Evolutionary conservation across 192 early-diverging fungal genomes (phyloP).

Genomic region (Kickxella alabastrina): DNA sequence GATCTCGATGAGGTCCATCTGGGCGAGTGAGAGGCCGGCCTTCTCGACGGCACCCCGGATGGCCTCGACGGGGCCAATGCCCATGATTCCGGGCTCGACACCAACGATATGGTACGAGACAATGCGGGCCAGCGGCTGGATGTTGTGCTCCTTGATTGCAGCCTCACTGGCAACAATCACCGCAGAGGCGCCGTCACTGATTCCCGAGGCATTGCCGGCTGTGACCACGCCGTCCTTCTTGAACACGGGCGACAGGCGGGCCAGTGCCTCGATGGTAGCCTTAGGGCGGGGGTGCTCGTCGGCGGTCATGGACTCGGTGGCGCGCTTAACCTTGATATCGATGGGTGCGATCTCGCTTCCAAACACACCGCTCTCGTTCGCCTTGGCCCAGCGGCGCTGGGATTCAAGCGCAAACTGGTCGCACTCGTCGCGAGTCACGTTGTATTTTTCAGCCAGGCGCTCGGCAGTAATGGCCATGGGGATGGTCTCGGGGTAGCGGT

Average conservation of each 20-base stretch:
- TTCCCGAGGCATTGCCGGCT: slow-evolving; percentile 94
- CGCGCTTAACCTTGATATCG: slow-evolving; percentile 73
- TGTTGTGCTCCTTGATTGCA: slow-evolving; percentile 71
- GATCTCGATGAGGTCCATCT: slow-evolving; percentile 92
- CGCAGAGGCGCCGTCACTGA: slow-evolving; percentile 89
- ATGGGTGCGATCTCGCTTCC: slow-evolving; percentile 79
- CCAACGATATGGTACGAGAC: slow-evolving; percentile 81
- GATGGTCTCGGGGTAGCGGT: slow-evolving; percentile 74
- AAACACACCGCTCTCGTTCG: slow-evolving; percentile 73
- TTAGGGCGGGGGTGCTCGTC: slow-evolving; percentile 93
- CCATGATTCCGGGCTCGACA: slow-evolving; percentile 93
- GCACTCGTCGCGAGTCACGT: slow-evolving; percentile 74
- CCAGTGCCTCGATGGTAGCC: slow-evolving; percentile 72
- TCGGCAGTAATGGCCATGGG: slow-evolving; percentile 97
- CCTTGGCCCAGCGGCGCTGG: slow-evolving; percentile 86
- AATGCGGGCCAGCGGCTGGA: slow-evolving; percentile 83
- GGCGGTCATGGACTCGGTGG: slow-evolving; percentile 58
- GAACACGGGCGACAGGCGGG: slow-evolving; percentile 82
- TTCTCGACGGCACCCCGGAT: slow-evolving; percentile 79
- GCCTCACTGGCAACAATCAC: slow-evolving; percentile 82
- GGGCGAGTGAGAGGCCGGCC: slow-evolving; percentile 69
- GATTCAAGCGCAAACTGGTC: slow-evolving; percentile 78
- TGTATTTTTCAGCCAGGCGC: slow-evolving; percentile 81
- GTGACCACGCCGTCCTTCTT: slow-evolving; percentile 86
- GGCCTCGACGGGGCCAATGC: slow-evolving; percentile 92